These are phyloP conservation scores for Aleurites moluccanus DNA, from an alignment of 441 rosid genomes.

Conservation along the genomic window DNA sequence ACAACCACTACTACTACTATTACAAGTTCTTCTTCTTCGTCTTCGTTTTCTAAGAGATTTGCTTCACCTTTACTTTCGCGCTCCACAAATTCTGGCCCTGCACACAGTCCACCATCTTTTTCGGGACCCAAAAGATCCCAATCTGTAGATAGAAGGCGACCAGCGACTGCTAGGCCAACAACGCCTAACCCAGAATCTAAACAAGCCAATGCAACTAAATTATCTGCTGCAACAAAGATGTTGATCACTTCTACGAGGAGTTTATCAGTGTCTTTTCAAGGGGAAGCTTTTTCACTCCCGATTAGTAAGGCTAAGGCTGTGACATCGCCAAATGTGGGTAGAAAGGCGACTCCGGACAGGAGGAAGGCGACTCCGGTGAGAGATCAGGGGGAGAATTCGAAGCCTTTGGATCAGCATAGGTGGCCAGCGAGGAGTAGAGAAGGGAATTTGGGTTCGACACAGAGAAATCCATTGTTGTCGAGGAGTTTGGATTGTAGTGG, in stretches of 20 bases:
- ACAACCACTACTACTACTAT: conserved; percentile 31
- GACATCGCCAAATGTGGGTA: conserved; percentile 41
- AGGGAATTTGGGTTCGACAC: conserved; percentile 43
- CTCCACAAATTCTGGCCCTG: conserved; percentile 42
- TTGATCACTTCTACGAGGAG: conserved; percentile 72
- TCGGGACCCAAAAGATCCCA: conserved; percentile 61
- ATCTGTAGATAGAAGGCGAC: conserved; percentile 65
- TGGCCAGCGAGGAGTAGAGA: conserved; percentile 72
- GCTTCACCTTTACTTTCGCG: conserved; percentile 61
- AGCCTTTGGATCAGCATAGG: conserved; percentile 56
- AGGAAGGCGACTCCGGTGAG: conserved; percentile 43
- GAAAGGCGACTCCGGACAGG: conserved; percentile 76
- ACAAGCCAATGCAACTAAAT: conserved; percentile 31
- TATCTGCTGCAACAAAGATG: conserved; percentile 61
- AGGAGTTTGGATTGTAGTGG: conserved; percentile 62
- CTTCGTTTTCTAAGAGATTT: conserved; percentile 48
- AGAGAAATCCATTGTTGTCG: conserved; percentile 35
- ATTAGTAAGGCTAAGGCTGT: conserved; percentile 68
- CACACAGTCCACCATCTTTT: conserved; percentile 19
- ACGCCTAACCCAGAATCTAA: conserved; percentile 41
- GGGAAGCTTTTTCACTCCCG: conserved; percentile 70
- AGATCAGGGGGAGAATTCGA: conserved; percentile 60
- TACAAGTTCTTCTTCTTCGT: conserved; percentile 40
- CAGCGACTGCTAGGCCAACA: conserved; percentile 38
- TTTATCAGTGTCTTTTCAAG: conserved; percentile 82